Percentiles rank a stretch among this genome's conserved stretches.
phyloP scores from a whole-genome alignment of 1,139 yeast species.

The Lodderomyces theae region DNA sequence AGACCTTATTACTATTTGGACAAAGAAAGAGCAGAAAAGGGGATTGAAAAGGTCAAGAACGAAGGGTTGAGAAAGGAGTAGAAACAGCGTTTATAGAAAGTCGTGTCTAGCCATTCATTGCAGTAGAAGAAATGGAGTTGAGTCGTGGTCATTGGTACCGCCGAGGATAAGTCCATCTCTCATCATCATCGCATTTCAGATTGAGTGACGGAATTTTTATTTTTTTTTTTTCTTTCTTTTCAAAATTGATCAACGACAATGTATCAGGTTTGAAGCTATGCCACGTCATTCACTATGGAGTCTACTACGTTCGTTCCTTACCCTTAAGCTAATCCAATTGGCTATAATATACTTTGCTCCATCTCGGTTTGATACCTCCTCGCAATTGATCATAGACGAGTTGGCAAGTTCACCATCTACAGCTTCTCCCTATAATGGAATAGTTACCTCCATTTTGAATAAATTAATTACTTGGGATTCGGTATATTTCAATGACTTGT shows the following conservation, averaged over 20 bases:
- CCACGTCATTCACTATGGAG: conserved; percentile 8
- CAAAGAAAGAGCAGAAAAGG: conserved; percentile 63
- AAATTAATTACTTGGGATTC: conserved; percentile 80
- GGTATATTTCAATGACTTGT: conserved; percentile 67
- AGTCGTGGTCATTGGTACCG: too few relatives aligned
- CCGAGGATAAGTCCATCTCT: too few relatives aligned
- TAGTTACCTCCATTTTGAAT: conserved; percentile 28
- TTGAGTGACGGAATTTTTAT: not conserved
- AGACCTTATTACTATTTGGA: conserved; percentile 59
- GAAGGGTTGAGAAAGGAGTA: conserved; percentile 42
- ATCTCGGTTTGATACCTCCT: conserved; percentile 39
- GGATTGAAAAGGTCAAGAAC: conserved; percentile 61
- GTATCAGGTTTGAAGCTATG: too few relatives aligned
- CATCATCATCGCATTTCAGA: too few relatives aligned
- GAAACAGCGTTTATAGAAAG: not conserved
- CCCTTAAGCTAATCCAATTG: conserved; percentile 30
- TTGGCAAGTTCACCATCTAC: conserved; percentile 28
- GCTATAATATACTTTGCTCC: conserved; percentile 34
- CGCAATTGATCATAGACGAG: conserved; percentile 30
- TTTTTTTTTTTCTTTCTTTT: not conserved
- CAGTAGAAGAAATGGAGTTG: too few relatives aligned
- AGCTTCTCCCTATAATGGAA: conserved; percentile 27
- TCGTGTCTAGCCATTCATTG: too few relatives aligned
- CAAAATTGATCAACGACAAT: not conserved
- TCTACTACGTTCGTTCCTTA: conserved; percentile 21